phyloP scores from a whole-genome alignment of 2,329 filamentous ascomycete species.

The Rutstroemia sydowiana region DNA sequence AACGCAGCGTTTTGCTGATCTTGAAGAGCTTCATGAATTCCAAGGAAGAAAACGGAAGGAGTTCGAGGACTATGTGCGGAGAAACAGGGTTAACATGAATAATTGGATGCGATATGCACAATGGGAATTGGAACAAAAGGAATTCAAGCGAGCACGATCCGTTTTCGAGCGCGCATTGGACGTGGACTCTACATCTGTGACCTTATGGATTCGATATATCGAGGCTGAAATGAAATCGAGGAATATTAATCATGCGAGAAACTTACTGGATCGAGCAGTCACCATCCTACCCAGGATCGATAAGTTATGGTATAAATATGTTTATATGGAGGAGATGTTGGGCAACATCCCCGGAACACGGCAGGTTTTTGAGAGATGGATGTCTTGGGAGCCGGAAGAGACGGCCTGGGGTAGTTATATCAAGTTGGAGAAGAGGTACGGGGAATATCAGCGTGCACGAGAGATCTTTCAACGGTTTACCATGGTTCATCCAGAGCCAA shows the following conservation, averaged over 20 bases:
- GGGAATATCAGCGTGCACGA: conserved; percentile 83
- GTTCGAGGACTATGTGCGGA: conserved; percentile 95
- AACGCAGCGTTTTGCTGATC: conserved; percentile 88
- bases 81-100: conserved; percentile 92
- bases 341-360: conserved; percentile 87
- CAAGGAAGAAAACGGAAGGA: conserved; percentile 94
- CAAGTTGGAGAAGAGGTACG: conserved; percentile 92
- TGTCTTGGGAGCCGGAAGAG: conserved; percentile 97
- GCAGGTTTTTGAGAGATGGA: conserved; percentile 95
- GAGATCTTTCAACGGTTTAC: conserved; percentile 88
- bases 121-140: conserved; percentile 98
- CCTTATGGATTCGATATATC: conserved; percentile 86
- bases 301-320: conserved; percentile 99
- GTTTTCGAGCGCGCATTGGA: conserved; percentile 94
- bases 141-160: conserved; percentile 82
- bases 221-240: conserved; percentile 93
- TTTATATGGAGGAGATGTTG: conserved; percentile 97
- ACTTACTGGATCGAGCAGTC: conserved; percentile 90
- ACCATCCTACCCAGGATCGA: conserved; percentile 84
- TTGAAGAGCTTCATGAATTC: conserved; percentile 96
- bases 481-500: conserved; percentile 84
- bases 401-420: conserved; percentile 94
- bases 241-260: conserved; percentile 95
- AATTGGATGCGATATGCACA: conserved; percentile 98
- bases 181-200: conserved; percentile 78